Evolutionary conservation across 306 rosid genomes (phyloP), one percentile per base, ranked within the genome.

Genomic region (Aeschynomene evenia): DNA sequence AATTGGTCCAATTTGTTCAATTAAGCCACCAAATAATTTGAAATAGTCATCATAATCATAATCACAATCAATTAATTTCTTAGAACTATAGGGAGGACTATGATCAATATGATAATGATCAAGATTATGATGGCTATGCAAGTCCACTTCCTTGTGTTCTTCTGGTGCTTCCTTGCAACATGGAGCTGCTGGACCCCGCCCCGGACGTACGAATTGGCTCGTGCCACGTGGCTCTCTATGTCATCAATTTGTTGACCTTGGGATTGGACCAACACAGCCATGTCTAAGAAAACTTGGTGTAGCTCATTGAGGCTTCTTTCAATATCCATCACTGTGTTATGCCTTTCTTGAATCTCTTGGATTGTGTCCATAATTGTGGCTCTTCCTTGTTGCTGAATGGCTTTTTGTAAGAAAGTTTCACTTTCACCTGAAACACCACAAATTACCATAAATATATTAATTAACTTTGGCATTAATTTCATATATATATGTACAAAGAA

Each of bases 271-370:
- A 90, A 58, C 5, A 90, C 97, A 2, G 95, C 87, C 95, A 90
- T 90, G 87, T 90, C 97, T 69, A 90, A 7, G 72, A 90, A 90
- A 37, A 90, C 95, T 29, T 90, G 97, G 82, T 90, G 97, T 29
- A 90, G 82, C 78, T 90, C 97, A 16, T 81, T 82, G 12, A 90
- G 95, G 43, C 81, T 84, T 71, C 81, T 83, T 79, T 88, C 97
- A 70, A 90, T 85, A 24, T 88, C 97, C 19, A 83, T 88, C 7
- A 90, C 95, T 0, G 92, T 89, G 67, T 90, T 95, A 53, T 90
- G 95, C 45, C 97, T 80, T 82, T 90, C 97, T 75, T 90, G 97
- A 75, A 90, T 90, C 83, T 90, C 97, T 3, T 83, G 83, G 49
- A 91, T 91, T 16, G 90, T 86, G 79, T 91, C 95, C 79, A 91